These are phyloP conservation scores for Ascochyta rabiei DNA, from an alignment of 2,329 filamentous ascomycete species.

Conservation along the genomic window DNA sequence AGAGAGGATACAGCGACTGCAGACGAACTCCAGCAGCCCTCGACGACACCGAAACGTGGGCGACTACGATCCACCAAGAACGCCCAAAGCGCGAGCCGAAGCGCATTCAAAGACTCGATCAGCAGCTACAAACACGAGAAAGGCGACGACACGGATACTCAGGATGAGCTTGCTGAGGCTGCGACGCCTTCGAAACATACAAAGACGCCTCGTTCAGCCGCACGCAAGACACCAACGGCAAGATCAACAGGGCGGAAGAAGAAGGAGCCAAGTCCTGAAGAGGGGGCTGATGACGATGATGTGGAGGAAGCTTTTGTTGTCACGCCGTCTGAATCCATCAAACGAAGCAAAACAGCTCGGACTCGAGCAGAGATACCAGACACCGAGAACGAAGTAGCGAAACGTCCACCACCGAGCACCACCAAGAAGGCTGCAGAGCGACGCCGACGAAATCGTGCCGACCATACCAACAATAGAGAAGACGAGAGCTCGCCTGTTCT, in stretches of 20 bases:
- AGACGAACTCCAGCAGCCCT: conserved; percentile 23
- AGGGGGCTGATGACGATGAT: conserved; percentile 14
- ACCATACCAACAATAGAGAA: conserved; percentile 34
- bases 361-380: conserved; percentile 19
- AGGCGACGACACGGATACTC: conserved; percentile 19
- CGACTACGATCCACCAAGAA: conserved; percentile 22
- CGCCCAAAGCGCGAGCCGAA: conserved; percentile 24
- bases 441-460: conserved; percentile 35
- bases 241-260: conserved; percentile 19
- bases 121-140: conserved; percentile 18
- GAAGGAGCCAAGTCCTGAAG: conserved; percentile 10
- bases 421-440: conserved; percentile 22
- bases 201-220: conserved; percentile 19
- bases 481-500: conserved; percentile 24
- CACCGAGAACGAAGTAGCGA: conserved; percentile 32
- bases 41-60: conserved; percentile 26
- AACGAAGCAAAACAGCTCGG: conserved; percentile 17
- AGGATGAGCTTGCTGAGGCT: conserved; percentile 26
- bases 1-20: conserved; percentile 5
- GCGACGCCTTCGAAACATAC: conserved; percentile 23
- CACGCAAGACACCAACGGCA: conserved; percentile 21
- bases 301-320: conserved; percentile 11
- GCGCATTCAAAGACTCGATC: conserved; percentile 14
- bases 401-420: conserved; percentile 18
- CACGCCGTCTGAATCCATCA: conserved; percentile 24